Base-by-base conservation (phyloP, 352 stramenopile genomes). In the Sclerospora graminicola region DNA sequence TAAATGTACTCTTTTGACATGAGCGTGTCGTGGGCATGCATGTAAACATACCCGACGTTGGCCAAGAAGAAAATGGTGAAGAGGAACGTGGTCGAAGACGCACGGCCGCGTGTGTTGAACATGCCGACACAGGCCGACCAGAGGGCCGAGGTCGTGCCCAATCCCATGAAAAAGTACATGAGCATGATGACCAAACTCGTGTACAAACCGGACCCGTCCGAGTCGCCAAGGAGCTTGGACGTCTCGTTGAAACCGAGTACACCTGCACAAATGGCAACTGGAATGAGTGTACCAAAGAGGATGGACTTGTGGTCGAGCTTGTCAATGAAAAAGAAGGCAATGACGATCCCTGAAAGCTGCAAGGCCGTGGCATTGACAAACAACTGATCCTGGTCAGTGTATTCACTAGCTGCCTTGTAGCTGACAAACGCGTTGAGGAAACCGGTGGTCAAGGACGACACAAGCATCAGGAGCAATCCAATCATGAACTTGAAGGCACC, bases 311-410 rank as follows among this genome's bases (percentile, higher is more conserved):
- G 74, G 46, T 84, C 73, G 16, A 84, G 43, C 45, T 79, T 78
- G 57, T 89, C 76, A 24, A 89, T 84, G 57, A 84, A 77, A 56
- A 89, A 89, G 51, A 89, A 81, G 41, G 70, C 67, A 11, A 89
- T 54, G 2, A 75, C 41, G 4, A 72, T 63, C 35, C 76, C 76
- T 2, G 56, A 49, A n/a, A 79, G 40, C 46, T 89, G 66, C 23
- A 89, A 46, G 14, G 62, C 46, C 43, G 83, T 62, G 8, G 47
- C 63, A 51, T 77, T 82, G 27, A 82, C 66, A 26, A 79, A 82
- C 29, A 80, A 60, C 14, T 66, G 39, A 19, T 66, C 52, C 40
- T 71, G 52, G 18, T 81, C 56, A 5, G 60, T 68, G 56, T 69
- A 69, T 40, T 74, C 50, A 24, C 45, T 63, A 3, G 51, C 58